Percentiles rank a stretch among this genome's conserved stretches.
These are phyloP conservation scores for Rhodamnia argentea DNA, from an alignment of 345 rosid genomes.

Conservation along the genomic window DNA sequence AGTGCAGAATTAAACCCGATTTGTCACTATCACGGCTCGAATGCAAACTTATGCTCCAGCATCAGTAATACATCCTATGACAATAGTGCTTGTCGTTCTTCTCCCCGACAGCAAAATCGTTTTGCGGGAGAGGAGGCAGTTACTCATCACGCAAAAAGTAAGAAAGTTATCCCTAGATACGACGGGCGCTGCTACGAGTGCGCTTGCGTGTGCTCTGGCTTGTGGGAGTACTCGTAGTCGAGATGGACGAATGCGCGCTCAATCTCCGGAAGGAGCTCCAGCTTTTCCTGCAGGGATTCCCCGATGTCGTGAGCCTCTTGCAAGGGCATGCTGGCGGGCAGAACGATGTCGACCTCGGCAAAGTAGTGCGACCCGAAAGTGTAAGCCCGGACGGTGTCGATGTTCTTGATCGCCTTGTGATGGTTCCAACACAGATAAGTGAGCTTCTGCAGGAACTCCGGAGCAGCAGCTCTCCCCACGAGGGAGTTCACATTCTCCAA, in stretches of 20 bases:
- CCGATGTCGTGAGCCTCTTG: slow-evolving; percentile 95
- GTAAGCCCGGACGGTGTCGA: slow-evolving; percentile 90
- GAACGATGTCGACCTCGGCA: slow-evolving; percentile 89
- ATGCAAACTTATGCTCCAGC: not conserved
- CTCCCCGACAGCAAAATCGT: not conserved
- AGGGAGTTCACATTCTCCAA: slow-evolving; percentile 88
- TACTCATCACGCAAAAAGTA: not conserved
- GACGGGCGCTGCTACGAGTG: slow-evolving; percentile 1
- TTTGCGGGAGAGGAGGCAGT: not conserved
- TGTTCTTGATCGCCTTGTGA: slow-evolving; percentile 73
- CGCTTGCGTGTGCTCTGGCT: slow-evolving; percentile 76
- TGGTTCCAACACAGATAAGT: slow-evolving; percentile 98
- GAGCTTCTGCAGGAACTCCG: slow-evolving; percentile 78
- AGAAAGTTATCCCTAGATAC: not conserved
- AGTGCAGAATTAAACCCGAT: not conserved
- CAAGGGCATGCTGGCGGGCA: slow-evolving; percentile 79
- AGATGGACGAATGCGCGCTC: slow-evolving; percentile 98
- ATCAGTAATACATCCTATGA: not conserved
- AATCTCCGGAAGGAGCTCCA: slow-evolving; percentile 66
- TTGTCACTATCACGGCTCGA: not conserved
- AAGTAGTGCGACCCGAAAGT: slow-evolving; percentile 95
- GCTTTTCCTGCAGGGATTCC: slow-evolving; percentile 85
- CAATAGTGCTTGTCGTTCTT: not conserved
- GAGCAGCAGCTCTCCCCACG: slow-evolving; percentile 81
- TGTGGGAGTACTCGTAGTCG: slow-evolving; percentile 85